Conservation (phyloP, 257 asterid genomes). For the Fraxinus excelsior region DNA sequence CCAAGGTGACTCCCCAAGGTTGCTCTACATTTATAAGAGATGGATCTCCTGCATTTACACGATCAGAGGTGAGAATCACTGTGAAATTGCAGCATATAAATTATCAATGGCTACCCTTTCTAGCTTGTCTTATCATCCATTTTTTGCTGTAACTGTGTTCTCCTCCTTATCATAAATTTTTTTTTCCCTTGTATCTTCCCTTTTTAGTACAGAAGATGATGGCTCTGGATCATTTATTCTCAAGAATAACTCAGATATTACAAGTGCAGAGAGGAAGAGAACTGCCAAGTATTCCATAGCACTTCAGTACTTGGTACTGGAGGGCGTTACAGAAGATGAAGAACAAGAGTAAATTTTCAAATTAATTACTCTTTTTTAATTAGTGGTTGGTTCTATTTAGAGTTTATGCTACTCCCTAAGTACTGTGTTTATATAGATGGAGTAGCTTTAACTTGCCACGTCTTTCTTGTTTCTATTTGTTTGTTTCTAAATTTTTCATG, state of each 20-base stretch:
- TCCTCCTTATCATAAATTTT: neutral
- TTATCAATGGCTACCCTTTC: neutral
- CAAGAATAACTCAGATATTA: slow-evolving; percentile 38
- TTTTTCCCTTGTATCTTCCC: neutral
- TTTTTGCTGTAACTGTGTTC: neutral
- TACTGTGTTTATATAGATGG: neutral
- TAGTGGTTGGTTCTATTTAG: neutral
- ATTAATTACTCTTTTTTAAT: too few species aligned
- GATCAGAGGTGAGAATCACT: slow-evolving; percentile 45
- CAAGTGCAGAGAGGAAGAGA: slow-evolving; percentile 23
- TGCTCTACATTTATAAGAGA: slow-evolving; percentile 82
- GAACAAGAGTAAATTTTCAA: neutral
- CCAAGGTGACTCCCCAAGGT: slow-evolving; percentile 72
- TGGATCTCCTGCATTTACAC: slow-evolving; percentile 85
- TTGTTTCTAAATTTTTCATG: neutral
- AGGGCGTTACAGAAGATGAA: slow-evolving; percentile 47
- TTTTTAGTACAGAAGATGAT: slow-evolving; percentile 42
- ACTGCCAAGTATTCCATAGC: slow-evolving; percentile 81
- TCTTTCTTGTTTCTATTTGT: neutral
- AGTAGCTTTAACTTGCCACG: neutral
- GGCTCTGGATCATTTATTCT: slow-evolving; percentile 65
- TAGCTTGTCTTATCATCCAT: neutral
- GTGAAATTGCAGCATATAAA: slow-evolving; percentile 9
- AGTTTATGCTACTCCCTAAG: neutral
- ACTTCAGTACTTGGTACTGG: slow-evolving; percentile 72